These are phyloP conservation scores for Barnettozyma botsteinii DNA, from an alignment of 805 yeast genomes.

Conservation along the genomic window DNA sequence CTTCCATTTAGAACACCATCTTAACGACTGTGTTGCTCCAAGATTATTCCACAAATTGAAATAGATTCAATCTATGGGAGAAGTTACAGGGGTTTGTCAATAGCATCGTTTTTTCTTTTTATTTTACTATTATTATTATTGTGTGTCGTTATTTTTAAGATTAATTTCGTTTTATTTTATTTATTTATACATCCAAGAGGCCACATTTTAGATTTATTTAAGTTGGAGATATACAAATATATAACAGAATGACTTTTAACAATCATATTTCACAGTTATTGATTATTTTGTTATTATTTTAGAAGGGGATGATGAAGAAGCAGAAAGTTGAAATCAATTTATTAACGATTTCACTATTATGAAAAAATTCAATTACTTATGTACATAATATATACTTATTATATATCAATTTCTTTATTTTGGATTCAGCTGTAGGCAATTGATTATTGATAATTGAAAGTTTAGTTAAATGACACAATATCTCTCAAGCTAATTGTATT, in stretches of 20 bases:
- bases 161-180: background rate
- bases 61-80: slow-evolving; percentile 30
- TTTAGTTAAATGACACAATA: no score
- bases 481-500: background rate
- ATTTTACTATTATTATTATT: slow-evolving; percentile 2
- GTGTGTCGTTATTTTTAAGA: background rate
- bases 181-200: background rate
- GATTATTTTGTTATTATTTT: no score
- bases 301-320: slow-evolving; percentile 1
- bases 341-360: background rate
- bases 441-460: background rate
- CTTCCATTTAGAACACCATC: slow-evolving; percentile 92
- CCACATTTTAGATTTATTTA: background rate
- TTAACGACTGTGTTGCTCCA: slow-evolving; percentile 90
- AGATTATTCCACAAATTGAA: slow-evolving; percentile 81
- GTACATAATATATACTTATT: slow-evolving; percentile 10
- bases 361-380: slow-evolving; percentile 9
- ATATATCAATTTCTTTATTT: background rate
- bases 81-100: background rate
- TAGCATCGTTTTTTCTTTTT: slow-evolving; percentile 3
- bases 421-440: background rate
- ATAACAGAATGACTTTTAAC: no score
- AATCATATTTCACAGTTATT: no score
- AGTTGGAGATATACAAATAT: background rate
- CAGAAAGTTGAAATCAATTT: background rate